Base-by-base conservation (phyloP, 1,139 yeast genomes). In the Blastobotrys aristatus region DNA sequence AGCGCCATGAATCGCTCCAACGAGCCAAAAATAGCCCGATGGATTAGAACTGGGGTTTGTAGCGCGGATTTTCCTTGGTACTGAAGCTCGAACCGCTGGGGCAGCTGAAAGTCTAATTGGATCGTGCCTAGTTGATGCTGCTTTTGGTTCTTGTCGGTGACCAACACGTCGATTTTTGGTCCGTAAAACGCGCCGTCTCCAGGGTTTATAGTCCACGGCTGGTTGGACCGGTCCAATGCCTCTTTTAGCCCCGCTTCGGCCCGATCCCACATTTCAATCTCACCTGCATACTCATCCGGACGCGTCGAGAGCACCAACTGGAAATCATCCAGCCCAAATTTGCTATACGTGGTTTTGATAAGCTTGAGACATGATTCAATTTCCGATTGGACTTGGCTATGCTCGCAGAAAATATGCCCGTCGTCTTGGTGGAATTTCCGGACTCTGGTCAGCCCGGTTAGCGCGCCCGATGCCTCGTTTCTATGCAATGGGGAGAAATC, bases 161-260 rank as follows among this genome's bases (percentile, higher is more conserved):
- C 79, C 61, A 87, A 74, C 42, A 92, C 79, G 64, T 92, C 98
- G 56, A 92, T 88, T 67, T 70, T 71, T 24, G 99, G 99, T 0
- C 99, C 99, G 65, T 92, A 92, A 68, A 92, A 92, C 0, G 98
- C 99, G 49, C 99, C 99, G 66, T 92, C 99, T 16, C 96, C 96
- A 50, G 81, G 85, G 54, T 89, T 84, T 11, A 87, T 59, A 44
- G 76, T 72, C 96, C 96, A 90, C 24, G 71, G 64, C 35, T 76
- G 75, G 6, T 82, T 84, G 50, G 75, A 69, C 20, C 69, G 64
- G 49, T 84, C 72, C 54, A 92, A 70, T 1, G 92, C 94, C 8
- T 68, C 66, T 51, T 76, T 80, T 52, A 92, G 72, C 56, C 82
- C 82, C 16, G 68, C 61, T 67, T 92, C 98, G 3, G 99, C 99